Evolutionary conservation across 768 basidiomycete species (phyloP).

Genomic region (Agrocybe praecox): DNA sequence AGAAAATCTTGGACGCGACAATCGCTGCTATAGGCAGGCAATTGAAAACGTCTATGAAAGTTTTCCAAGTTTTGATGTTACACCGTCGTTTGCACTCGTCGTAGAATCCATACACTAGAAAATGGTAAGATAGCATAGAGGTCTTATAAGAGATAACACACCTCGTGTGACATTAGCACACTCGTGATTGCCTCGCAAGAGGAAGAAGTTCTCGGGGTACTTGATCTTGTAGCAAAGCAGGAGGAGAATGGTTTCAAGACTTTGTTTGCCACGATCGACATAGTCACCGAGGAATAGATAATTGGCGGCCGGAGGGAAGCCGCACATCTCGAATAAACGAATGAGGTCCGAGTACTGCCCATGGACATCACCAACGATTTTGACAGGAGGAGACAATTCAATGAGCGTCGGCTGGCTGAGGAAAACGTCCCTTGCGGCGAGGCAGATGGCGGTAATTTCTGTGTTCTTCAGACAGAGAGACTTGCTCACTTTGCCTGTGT

Average conservation of each 20-base stretch:
- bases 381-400: slow-evolving; percentile 96
- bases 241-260: slow-evolving; percentile 95
- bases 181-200: slow-evolving; percentile 97
- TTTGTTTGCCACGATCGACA: slow-evolving; percentile 98
- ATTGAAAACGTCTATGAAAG: slow-evolving; percentile 99
- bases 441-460: slow-evolving; percentile 93
- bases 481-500: slow-evolving; percentile 97
- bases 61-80: slow-evolving; percentile 99
- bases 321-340: slow-evolving; percentile 99
- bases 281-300: slow-evolving; percentile 99
- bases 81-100: slow-evolving; percentile 99
- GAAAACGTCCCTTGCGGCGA: slow-evolving; percentile 95
- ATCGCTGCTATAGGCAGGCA: slow-evolving; percentile 98
- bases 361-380: slow-evolving; percentile 99
- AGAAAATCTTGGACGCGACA: slow-evolving; percentile 99
- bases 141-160: slow-evolving; percentile 37
- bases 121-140: slow-evolving; percentile 16
- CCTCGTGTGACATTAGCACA: slow-evolving; percentile 99
- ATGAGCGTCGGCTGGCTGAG: slow-evolving; percentile 95
- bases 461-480: slow-evolving; percentile 93
- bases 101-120: slow-evolving; percentile 95
- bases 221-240: slow-evolving; percentile 99
- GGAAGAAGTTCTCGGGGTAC: slow-evolving; percentile 99
- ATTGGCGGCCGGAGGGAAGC: slow-evolving; percentile 95
- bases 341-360: slow-evolving; percentile 99